Percentiles rank a stretch among this genome's conserved stretches.
phyloP scores from a whole-genome alignment of 2,329 filamentous ascomycete species.

The Aureobasidium sp. region DNA sequence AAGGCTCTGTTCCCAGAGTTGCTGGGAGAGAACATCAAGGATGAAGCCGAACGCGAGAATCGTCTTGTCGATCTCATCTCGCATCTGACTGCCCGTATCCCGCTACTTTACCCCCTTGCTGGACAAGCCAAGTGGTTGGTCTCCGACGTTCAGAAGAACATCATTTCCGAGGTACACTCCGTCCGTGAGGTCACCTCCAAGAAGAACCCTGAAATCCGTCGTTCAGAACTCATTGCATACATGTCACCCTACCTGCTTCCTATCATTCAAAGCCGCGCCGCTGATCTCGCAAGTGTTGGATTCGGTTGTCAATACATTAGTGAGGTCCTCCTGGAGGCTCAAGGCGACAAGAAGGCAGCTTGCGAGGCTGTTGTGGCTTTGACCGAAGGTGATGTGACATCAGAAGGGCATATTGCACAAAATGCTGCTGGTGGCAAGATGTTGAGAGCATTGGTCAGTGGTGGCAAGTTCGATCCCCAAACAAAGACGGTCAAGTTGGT shows the following conservation, averaged over 20 bases:
- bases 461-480: slow-evolving; percentile 73
- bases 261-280: slow-evolving; percentile 60
- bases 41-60: slow-evolving; percentile 38
- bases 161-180: slow-evolving; percentile 68
- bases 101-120: slow-evolving; percentile 76
- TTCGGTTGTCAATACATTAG: slow-evolving; percentile 83
- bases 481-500: slow-evolving; percentile 61
- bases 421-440: slow-evolving; percentile 64
- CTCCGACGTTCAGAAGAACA: slow-evolving; percentile 52
- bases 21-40: slow-evolving; percentile 52
- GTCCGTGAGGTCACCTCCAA: slow-evolving; percentile 82
- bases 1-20: slow-evolving; percentile 86
- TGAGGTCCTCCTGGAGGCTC: slow-evolving; percentile 69
- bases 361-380: slow-evolving; percentile 55
- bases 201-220: slow-evolving; percentile 72
- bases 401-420: slow-evolving; percentile 51
- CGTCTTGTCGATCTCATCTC: slow-evolving; percentile 59
- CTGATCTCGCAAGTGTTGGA: slow-evolving; percentile 61
- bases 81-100: slow-evolving; percentile 54
- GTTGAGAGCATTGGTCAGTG: slow-evolving; percentile 84
- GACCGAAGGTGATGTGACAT: slow-evolving; percentile 31
- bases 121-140: slow-evolving; percentile 55
- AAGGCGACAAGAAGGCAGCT: slow-evolving; percentile 68
- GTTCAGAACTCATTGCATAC: slow-evolving; percentile 65
- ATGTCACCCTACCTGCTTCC: slow-evolving; percentile 68